Evolutionary conservation across 345 rosid genomes (phyloP).

Genomic region (Sonneratia alba): DNA sequence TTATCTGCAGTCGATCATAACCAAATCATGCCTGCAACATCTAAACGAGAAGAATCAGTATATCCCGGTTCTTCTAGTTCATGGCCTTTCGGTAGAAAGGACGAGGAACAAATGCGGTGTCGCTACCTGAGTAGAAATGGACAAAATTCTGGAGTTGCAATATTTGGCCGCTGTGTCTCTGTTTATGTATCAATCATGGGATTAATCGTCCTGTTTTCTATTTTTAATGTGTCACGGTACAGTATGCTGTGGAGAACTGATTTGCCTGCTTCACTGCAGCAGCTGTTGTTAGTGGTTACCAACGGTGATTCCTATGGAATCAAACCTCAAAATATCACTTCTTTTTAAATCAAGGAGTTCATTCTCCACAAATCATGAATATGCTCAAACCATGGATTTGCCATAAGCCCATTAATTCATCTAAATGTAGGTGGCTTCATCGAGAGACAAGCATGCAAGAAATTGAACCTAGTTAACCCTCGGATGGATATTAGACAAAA

Average conservation of each 20-base stretch:
- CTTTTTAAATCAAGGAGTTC: no score
- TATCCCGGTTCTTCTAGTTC: neutral
- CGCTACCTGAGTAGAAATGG: neutral
- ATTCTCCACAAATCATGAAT: no score
- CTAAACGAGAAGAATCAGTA: neutral
- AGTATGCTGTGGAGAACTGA: neutral
- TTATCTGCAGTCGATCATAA: no score
- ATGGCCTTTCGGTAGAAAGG: neutral
- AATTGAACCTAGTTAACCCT: no score
- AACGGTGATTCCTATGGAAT: neutral
- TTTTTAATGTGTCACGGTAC: neutral
- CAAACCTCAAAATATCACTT: no score
- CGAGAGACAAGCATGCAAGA: no score
- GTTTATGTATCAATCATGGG: neutral
- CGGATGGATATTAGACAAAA: no score
- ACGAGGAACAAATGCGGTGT: neutral
- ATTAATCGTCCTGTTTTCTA: conserved; percentile 1
- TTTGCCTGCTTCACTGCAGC: neutral
- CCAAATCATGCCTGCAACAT: no score
- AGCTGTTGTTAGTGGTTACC: neutral
- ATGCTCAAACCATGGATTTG: no score
- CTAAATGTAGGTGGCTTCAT: no score
- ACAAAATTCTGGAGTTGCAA: neutral
- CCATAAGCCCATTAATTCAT: no score
- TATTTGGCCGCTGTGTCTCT: neutral